These are phyloP conservation scores for Jaapia argillacea DNA, from an alignment of 768 basidiomycete species.

Conservation along the genomic window DNA sequence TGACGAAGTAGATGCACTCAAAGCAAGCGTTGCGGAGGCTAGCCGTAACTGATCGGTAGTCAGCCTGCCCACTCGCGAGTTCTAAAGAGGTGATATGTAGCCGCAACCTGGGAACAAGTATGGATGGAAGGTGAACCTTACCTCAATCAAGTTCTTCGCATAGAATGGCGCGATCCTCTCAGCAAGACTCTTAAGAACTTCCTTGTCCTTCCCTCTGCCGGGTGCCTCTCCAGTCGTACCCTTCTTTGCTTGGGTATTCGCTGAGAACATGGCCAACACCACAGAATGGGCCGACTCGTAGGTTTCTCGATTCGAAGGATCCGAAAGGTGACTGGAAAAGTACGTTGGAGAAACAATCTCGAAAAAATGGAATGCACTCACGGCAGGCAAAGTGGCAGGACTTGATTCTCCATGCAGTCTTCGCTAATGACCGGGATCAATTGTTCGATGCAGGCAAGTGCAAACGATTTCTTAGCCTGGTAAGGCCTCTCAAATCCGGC, in stretches of 20 bases:
- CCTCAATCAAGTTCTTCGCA: conserved; percentile 58
- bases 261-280: conserved; percentile 63
- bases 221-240: conserved; percentile 1
- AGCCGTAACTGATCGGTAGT: conserved; percentile 58
- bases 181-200: conserved; percentile 24
- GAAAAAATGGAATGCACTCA: conserved; percentile 27
- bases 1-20: conserved; percentile 28
- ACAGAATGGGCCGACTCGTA: conserved; percentile 86
- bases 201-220: conserved; percentile 6
- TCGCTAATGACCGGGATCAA: conserved; percentile 53
- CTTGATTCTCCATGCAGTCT: conserved; percentile 38
- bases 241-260: conserved; percentile 23
- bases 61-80: conserved; percentile 50
- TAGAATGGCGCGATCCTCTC: conserved; percentile 69
- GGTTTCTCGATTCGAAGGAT: conserved; percentile 54
- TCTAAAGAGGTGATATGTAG: conserved; percentile 28
- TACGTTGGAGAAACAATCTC: neutral
- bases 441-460: conserved; percentile 70
- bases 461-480: conserved; percentile 42
- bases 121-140: conserved; percentile 19
- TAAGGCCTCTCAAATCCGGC: conserved; percentile 1
- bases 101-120: neutral
- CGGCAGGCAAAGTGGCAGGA: conserved; percentile 59
- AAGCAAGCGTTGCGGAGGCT: conserved; percentile 65
- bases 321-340: conserved; percentile 43